Conservation (phyloP, 805 yeast genomes). For the Nematodospora valgi region DNA sequence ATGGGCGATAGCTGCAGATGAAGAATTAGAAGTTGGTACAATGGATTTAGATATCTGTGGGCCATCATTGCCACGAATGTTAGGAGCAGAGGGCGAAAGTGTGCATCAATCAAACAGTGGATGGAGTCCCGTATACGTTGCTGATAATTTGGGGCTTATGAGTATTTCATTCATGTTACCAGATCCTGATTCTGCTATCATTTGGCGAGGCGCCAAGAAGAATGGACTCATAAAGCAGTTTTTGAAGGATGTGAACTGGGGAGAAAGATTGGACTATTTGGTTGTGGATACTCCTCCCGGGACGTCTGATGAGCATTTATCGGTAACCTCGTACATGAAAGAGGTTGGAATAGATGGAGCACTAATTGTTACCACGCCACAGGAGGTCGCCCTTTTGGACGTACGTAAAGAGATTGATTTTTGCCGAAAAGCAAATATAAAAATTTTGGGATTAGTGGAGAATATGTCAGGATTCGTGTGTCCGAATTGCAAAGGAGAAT, state of each 20-base stretch:
- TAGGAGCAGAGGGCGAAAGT: constrained; percentile 84
- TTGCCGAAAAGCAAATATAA: constrained; percentile 86
- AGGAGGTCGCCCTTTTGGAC: constrained; percentile 92
- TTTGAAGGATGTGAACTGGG: constrained; percentile 95
- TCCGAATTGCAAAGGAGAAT: constrained; percentile 87
- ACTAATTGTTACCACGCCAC: constrained; percentile 92
- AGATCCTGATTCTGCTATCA: constrained; percentile 86
- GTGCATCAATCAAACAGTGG: constrained; percentile 89
- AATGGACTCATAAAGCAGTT: constrained; percentile 91
- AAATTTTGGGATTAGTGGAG: constrained; percentile 85
- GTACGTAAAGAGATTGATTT: constrained; percentile 95
- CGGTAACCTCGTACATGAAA: constrained; percentile 82
- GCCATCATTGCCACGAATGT: constrained; percentile 91
- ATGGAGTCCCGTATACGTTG: constrained; percentile 95
- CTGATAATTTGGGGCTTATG: constrained; percentile 93
- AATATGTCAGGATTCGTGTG: constrained; percentile 99
- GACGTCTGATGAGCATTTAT: constrained; percentile 93
- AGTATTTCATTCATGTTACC: constrained; percentile 95
- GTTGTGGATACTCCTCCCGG: constrained; percentile 98
- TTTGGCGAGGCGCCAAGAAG: constrained; percentile 98
- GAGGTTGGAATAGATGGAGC: constrained; percentile 96
- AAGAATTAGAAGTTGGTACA: constrained; percentile 83
- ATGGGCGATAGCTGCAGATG: constrained; percentile 88
- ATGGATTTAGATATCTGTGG: constrained; percentile 98
- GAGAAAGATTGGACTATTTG: constrained; percentile 70